These are phyloP conservation scores for Diaporthe batatas DNA, from an alignment of 2,329 filamentous ascomycete species.

Conservation along the genomic window DNA sequence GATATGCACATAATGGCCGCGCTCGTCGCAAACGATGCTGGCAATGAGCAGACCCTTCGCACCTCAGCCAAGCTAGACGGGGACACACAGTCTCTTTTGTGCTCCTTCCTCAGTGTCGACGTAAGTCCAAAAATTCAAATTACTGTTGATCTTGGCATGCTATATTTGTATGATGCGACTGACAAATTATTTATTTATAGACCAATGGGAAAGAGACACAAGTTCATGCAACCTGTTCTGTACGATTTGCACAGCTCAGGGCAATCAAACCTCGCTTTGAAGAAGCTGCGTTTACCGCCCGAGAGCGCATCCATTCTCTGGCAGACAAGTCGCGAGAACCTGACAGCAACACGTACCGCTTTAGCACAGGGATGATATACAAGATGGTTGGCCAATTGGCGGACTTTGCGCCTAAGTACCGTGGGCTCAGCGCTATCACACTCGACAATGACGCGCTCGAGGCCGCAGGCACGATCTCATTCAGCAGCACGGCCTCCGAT, in stretches of 20 bases:
- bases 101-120: neutral
- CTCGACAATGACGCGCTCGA: slow-evolving; percentile 6
- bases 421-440: neutral
- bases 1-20: slow-evolving; percentile 19
- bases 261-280: neutral
- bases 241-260: neutral
- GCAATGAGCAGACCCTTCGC: neutral
- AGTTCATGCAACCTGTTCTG: slow-evolving; percentile 1
- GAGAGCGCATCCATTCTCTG: neutral
- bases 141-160: neutral
- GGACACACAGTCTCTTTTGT: neutral
- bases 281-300: slow-evolving; percentile 7
- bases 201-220: slow-evolving; percentile 15
- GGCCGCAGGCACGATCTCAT: slow-evolving; percentile 16
- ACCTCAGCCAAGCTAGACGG: neutral
- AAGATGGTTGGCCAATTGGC: slow-evolving; percentile 25
- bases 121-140: neutral
- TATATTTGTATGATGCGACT: neutral
- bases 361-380: slow-evolving; percentile 24
- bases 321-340: neutral
- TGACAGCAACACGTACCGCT: slow-evolving; percentile 3
- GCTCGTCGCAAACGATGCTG: neutral
- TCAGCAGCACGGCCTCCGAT: neutral
- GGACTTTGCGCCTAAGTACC: slow-evolving; percentile 16
- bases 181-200: neutral